phyloP scores from a whole-genome alignment of 1,284 basidiomycete genomes.

The Irpex lacteus region DNA sequence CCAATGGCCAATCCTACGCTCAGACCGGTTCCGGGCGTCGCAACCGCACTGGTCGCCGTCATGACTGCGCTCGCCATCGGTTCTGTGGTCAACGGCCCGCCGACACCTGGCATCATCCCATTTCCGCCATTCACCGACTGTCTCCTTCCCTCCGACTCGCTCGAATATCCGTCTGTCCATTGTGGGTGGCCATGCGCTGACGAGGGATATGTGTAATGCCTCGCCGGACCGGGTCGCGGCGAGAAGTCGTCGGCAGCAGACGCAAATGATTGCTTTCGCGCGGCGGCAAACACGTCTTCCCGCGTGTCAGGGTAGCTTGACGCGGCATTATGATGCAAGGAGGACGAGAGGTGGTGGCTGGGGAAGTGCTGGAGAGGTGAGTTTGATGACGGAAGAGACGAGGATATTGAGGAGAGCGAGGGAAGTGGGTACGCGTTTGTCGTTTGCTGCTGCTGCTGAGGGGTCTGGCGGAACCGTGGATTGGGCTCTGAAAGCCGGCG shows the following conservation, averaged over 20 bases:
- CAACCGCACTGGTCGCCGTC: background rate
- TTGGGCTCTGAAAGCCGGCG: background rate
- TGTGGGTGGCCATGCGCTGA: background rate
- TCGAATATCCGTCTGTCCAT: background rate
- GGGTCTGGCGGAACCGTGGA: background rate
- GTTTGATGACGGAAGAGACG: background rate
- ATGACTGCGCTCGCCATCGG: background rate
- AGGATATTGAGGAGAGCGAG: slow-evolving; percentile 1
- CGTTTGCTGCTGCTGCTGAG: slow-evolving; percentile 1
- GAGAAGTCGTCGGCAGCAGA: slow-evolving; percentile 2
- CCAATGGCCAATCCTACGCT: background rate
- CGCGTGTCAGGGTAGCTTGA: background rate
- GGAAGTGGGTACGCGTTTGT: background rate
- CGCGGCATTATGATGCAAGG: background rate
- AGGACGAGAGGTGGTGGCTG: slow-evolving; percentile 1
- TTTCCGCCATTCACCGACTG: background rate
- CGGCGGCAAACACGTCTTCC: background rate
- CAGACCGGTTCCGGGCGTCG: background rate
- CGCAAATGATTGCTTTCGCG: background rate
- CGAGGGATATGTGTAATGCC: background rate
- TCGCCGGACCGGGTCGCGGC: slow-evolving; percentile 1
- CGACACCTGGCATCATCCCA: background rate
- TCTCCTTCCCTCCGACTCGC: background rate
- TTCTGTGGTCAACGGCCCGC: background rate
- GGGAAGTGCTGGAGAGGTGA: background rate